Evolutionary conservation across 176 grass and related monocot genomes (phyloP).

Genomic region (Carex myosuroides): DNA sequence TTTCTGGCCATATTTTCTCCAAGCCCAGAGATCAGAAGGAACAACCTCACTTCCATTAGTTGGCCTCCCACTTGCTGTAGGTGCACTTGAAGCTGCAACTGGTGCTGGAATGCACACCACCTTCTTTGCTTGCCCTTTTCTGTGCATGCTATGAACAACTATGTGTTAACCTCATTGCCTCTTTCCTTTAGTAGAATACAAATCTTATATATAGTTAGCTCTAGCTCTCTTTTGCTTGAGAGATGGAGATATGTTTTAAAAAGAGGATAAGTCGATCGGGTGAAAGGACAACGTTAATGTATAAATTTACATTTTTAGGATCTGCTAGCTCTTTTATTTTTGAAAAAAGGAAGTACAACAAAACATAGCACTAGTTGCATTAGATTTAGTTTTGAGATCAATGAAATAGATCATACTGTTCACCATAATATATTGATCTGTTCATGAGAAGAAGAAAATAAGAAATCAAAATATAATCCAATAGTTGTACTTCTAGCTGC

Average conservation of each 20-base stretch:
- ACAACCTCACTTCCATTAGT: constrained; percentile 70
- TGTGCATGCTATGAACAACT: constrained; percentile 15
- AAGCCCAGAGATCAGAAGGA: constrained; percentile 94
- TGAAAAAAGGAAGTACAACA: not conserved
- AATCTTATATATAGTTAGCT: not conserved
- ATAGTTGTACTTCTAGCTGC: not conserved
- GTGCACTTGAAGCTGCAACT: constrained; percentile 29
- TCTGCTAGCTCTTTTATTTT: not conserved
- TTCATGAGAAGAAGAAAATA: not conserved
- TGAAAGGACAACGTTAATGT: not conserved
- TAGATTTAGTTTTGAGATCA: not conserved
- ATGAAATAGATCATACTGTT: not conserved
- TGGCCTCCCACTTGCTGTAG: constrained; percentile 26
- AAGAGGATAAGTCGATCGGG: not conserved
- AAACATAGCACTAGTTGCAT: not conserved
- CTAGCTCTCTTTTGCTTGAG: constrained; percentile 14
- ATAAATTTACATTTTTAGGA: not conserved
- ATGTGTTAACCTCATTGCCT: constrained; percentile 3
- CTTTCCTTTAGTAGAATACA: constrained; percentile 3
- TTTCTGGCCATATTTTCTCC: constrained; percentile 98
- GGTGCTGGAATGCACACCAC: constrained; percentile 89
- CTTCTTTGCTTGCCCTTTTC: constrained; percentile 82
- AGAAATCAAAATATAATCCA: not conserved
- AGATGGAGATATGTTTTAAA: constrained; percentile 2
- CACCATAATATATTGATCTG: not conserved